Evolutionary conservation across 208 protist species (phyloP), one percentile per base, ranked within the genome.

Genomic region (Acanthamoeba comandoni): DNA sequence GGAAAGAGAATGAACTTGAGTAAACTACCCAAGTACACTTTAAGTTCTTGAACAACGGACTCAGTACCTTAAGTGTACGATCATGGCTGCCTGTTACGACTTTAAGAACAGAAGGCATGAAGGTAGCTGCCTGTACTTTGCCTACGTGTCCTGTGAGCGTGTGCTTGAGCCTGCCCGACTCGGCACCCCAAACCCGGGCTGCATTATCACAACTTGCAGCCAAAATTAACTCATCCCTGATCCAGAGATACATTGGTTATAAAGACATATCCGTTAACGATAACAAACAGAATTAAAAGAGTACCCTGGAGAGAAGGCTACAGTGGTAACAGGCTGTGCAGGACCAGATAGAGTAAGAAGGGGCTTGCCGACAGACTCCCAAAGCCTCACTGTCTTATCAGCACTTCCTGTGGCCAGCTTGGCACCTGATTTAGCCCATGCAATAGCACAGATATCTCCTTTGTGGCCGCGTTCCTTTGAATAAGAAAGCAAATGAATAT

Each of bases 51-150:
- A n/a, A n/a, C n/a, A n/a, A n/a, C n/a, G n/a, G n/a, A n/a, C n/a
- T n/a, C n/a, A n/a, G n/a, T 35, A 77, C 69, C 70, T 86, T 86
- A 19, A 86, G 35, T 0, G 77, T 86, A 2, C 77, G 77, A 31
- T 86, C 77, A 11, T 86, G 77, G n/a, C 35, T 29, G 0, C 77
- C 77, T 7, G 77, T 86, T 17, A 86, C 31, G 13, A 86, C 53
- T 31, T 86, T 86, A 9, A 51, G n/a, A n/a, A n/a, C 53, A 19
- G 53, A 3, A 19, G 3, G 19, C 8, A n/a, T 17, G 22, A 67
- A 86, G 49, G 57, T 51, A 22, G 55, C 22, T 15, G 35, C 77
- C 49, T 9, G 26, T 39, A 67, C 77, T 43, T 86, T 86, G 51
- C 17, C 51, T 31, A 86, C 57, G n/a, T 86, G 77, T 4, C 77